Conservation (phyloP, 129 eudicot species). For the Ambrosia artemisiifolia region DNA sequence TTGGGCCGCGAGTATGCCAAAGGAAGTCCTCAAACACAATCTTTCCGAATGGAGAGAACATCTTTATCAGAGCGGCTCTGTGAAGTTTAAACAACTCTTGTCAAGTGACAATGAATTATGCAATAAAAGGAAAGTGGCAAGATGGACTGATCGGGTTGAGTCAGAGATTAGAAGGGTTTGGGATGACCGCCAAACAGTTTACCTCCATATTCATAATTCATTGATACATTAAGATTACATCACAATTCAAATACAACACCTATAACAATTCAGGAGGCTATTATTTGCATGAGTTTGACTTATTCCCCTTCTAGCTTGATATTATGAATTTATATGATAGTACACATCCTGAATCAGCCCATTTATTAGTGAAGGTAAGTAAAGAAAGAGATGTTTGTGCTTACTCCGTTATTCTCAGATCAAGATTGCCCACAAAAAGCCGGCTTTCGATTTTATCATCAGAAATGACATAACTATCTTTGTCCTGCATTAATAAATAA, state of each 20-base stretch:
- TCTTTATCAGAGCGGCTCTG: constrained; percentile 69
- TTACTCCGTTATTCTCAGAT: constrained; percentile 72
- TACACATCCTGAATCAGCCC: background rate
- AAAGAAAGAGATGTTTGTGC: constrained; percentile 9
- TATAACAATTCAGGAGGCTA: no score
- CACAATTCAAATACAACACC: no score
- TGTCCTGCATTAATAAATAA: constrained; percentile 7
- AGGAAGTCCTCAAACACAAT: constrained; percentile 73
- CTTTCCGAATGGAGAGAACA: constrained; percentile 83
- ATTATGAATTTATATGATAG: background rate
- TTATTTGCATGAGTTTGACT: no score
- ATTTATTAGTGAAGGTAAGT: background rate
- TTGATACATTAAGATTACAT: no score
- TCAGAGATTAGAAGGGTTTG: no score
- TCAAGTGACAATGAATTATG: background rate
- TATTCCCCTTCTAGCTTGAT: no score
- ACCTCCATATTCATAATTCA: background rate
- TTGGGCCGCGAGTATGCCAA: constrained; percentile 87
- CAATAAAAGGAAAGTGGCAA: background rate
- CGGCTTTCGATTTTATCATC: constrained; percentile 58
- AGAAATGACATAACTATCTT: constrained; percentile 32
- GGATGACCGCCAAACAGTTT: background rate
- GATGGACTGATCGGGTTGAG: background rate
- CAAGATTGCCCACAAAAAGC: constrained; percentile 69
- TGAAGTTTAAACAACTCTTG: constrained; percentile 6